Evolutionary conservation across 495 filamentous ascomycete species (phyloP), one percentile per base, ranked within the genome.

Genomic region (Clohesyomyces aquaticus): DNA sequence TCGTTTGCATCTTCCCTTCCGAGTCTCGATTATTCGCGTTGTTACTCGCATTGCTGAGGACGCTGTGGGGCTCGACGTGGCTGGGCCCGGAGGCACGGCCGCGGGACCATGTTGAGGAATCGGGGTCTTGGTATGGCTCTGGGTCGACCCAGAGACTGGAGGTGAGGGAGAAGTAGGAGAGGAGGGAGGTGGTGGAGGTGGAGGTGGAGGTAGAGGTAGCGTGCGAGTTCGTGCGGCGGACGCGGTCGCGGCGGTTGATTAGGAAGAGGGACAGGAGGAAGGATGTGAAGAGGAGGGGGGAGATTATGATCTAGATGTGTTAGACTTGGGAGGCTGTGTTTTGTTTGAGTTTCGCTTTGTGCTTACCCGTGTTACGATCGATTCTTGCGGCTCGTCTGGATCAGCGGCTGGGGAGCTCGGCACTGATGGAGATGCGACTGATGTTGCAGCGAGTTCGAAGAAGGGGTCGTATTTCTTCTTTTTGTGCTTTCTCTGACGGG

Each of bases 261-360:
- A 76, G 48, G 65, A 67, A 66, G 25, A 76, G 70, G 26, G 75
- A 77, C 12, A 77, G 42, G 25, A 77, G 67, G 66, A 77, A 72
- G n/a, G 74, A 72, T 9, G 69, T 66, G 57, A 75, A 70, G 42
- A 68, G 65, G 23, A 77, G 28, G 23, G 75, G 75, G 3, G 71
- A 66, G 11, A 73, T 28, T 22, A 77, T 55, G 25, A 75, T 41
- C 68, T 77, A 42, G 0, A 28, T 21, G 29, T 21, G 29, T 47
- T 42, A 65, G 29, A 57, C 22, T 59, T 56, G 43, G 53, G 25
- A 14, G 27, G 10, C 10, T 35, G 49, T 52, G 4, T 14, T 52
- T n/a, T 16, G 38, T 41, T 4, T 35, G 11, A 4, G 55, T 19
- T 16, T 27, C 12, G 8, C 8, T n/a, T 35, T 35, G 3, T 0